Conservation (phyloP, 306 rosid genomes). For the Neltuma alba region DNA sequence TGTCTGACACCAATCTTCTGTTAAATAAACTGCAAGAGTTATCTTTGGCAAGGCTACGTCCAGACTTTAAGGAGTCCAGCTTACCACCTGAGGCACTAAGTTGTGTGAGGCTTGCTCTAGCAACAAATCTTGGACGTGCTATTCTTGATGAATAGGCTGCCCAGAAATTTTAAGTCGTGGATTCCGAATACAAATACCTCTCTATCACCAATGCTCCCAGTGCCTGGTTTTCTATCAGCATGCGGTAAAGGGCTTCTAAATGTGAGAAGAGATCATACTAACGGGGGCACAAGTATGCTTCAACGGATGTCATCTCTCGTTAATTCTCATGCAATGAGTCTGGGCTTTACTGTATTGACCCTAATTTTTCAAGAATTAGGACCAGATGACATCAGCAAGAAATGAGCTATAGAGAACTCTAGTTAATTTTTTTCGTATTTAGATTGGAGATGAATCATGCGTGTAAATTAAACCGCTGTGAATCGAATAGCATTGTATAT, state of each 20-base stretch:
- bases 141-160: constrained; percentile 68
- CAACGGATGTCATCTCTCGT: constrained; percentile 26
- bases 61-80: constrained; percentile 59
- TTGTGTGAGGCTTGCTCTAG: constrained; percentile 82
- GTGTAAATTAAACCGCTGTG: neutral
- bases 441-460: neutral
- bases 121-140: constrained; percentile 86
- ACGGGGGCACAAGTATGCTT: neutral
- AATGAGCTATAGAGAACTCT: neutral
- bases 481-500: neutral
- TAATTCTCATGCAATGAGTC: constrained; percentile 21
- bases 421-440: neutral
- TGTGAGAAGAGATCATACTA: neutral
- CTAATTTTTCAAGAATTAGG: constrained; percentile 6
- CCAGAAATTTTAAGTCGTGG: neutral
- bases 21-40: constrained; percentile 85
- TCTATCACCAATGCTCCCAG: neutral
- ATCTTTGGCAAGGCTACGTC: constrained; percentile 70
- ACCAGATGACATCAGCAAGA: neutral
- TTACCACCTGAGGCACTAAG: constrained; percentile 64
- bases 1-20: constrained; percentile 74
- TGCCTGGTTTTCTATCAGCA: constrained; percentile 6
- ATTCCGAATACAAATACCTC: constrained; percentile 4
- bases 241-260: constrained; percentile 15
- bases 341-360: constrained; percentile 1